Conservation (phyloP, 2,329 filamentous ascomycete species). For the Colletotrichum chlorophyti region DNA sequence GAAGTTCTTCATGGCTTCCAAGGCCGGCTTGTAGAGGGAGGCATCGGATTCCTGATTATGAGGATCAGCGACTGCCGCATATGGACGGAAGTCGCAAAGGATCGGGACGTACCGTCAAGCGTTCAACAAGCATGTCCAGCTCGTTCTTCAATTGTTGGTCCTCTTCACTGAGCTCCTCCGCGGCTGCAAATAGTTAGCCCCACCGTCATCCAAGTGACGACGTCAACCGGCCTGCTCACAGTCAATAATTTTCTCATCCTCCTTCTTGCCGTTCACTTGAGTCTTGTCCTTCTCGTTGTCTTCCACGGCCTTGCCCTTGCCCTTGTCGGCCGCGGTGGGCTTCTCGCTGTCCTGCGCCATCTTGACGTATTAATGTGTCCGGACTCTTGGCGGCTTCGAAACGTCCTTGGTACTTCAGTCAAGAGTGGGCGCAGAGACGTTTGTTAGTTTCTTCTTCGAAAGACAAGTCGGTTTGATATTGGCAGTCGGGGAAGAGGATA, state of each 20-base stretch:
- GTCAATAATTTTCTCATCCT: slow-evolving; percentile 65
- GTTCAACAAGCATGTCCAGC: slow-evolving; percentile 96
- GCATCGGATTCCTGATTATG: slow-evolving; percentile 77
- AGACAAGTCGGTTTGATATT: slow-evolving; percentile 4
- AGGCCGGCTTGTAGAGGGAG: slow-evolving; percentile 86
- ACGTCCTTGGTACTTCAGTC: slow-evolving; percentile 12
- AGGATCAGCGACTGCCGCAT: not conserved
- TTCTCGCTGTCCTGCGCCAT: slow-evolving; percentile 96
- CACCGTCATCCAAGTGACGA: slow-evolving; percentile 26
- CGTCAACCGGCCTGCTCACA: slow-evolving; percentile 40
- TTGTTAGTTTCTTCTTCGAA: slow-evolving; percentile 27
- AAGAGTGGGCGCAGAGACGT: slow-evolving; percentile 3
- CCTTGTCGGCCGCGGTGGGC: slow-evolving; percentile 87
- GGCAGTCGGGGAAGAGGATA: slow-evolving; percentile 3
- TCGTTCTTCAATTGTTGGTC: slow-evolving; percentile 98
- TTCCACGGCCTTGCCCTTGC: slow-evolving; percentile 90
- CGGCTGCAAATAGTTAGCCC: slow-evolving; percentile 46
- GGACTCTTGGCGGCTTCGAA: slow-evolving; percentile 36
- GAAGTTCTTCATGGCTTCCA: slow-evolving; percentile 96
- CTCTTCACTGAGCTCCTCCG: slow-evolving; percentile 95
- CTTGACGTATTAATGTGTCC: slow-evolving; percentile 44
- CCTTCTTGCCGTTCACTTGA: slow-evolving; percentile 77
- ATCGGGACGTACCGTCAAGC: slow-evolving; percentile 73
- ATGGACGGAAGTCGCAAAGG: not conserved
- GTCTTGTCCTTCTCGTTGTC: slow-evolving; percentile 74